Evolutionary conservation across 495 filamentous ascomycete genomes (phyloP), one percentile per base, ranked within the genome.

Genomic region (Talaromyces wortmannii): DNA sequence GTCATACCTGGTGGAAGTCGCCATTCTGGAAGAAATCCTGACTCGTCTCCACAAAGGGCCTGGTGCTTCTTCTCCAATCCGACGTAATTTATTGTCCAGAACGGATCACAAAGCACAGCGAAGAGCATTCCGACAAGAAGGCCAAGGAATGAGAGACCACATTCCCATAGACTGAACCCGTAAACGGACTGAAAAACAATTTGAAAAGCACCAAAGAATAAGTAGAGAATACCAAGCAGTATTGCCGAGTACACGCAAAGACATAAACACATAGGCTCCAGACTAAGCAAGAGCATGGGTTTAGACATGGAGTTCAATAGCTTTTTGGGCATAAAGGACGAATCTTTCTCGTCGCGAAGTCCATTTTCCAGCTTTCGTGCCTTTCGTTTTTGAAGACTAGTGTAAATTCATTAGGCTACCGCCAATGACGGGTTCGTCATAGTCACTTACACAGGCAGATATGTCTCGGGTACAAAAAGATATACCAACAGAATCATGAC

Each of bases 181-280:
- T 90, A 79, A 50, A 80, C 80, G 32, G 73, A 74, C 36, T 70
- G 59, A 63, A 92, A 92, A 5, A 90, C 80, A 15, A 90, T 65
- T 0, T 84, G 77, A 60, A 90, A 90, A 0, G 87, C 87, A n/a
- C 87, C 86, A 64, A 92, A 91, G 69, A 91, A 91, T 10, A 92
- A 76, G 62, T 92, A 91, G 0, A 91, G 67, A 31, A 89, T 78
- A 5, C 86, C 88, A 0, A 89, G 73, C 8, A 90, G 69, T 15
- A 92, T 69, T 32, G 87, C 84, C 10, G 82, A 78, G 56, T 88
- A 83, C 29, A 87, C 59, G 63, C 86, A 87, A 12, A 91, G 78
- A 47, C 83, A 70, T 11, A 86, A 64, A 31, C 77, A 79, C 84
- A 91, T 91, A 32, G 84, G 85, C 67, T 91, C 88, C 30, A 84